Evolutionary conservation across 768 basidiomycete genomes (phyloP), one percentile per base, ranked within the genome.

Genomic region (Calocybe gangraenosa): DNA sequence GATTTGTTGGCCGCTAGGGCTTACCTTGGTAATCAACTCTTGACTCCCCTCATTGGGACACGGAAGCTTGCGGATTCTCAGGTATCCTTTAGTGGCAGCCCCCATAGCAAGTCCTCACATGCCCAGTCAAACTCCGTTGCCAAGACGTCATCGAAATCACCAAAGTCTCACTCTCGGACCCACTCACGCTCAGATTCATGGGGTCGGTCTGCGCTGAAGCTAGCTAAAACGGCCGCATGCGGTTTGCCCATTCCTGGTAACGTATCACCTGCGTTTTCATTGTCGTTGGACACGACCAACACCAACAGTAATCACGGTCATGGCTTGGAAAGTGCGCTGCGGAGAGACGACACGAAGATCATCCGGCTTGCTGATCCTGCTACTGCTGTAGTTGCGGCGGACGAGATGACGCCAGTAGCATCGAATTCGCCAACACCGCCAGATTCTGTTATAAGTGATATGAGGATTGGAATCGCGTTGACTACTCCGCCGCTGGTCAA

Each of bases 1-100:
- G 81, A 82, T 45, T 79, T 77, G 52, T 71, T 90, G 37, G 76
- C 85, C 8, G 79, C 82, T 2, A 75, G 79, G 15, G 81, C 85
- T 0, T 68, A 82, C 30, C 67, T 87, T 1, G 87, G 87, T 3
- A 77, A 72, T 51, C 87, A 89, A 64, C 64, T 71, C 34, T 54
- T 74, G 15, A 69, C 78, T 22, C 80, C 83, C 0, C 64, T 65
- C 15, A 56, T 68, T 25, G 48, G 59, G 51, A 35, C 57, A 35
- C 38, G 54, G 46, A 22, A 46, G 35, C 46, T 13, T 18, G 45
- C 58, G 7, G 58, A 58, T 49, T 48, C 50, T 17, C 52, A 25
- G 52, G 55, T 22, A 53, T 44, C 43, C 25, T 37, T 15, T 14
- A 51, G 51, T 23, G 45, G 36, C 37, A 53, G 48, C 14, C 41